phyloP scores from a whole-genome alignment of 139 green algal species.

The Volvox africanus region DNA sequence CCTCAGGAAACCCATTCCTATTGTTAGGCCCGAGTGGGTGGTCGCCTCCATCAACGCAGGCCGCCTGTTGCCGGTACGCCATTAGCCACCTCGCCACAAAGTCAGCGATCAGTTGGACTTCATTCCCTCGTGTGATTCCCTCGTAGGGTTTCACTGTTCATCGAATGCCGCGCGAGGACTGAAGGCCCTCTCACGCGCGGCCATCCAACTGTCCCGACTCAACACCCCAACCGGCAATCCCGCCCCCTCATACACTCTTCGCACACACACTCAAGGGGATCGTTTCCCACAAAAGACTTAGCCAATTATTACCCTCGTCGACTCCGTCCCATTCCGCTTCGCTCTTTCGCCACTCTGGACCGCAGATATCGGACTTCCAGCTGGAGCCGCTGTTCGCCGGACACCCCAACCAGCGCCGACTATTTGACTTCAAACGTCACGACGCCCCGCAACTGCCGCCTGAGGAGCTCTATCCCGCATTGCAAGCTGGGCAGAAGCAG shows the following conservation, averaged over 20 bases:
- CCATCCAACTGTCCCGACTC: not conserved
- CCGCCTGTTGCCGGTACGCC: constrained; percentile 70
- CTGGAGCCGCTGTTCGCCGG: constrained; percentile 18
- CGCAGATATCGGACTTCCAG: constrained; percentile 59
- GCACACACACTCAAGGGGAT: too few species aligned
- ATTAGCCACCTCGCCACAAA: too few species aligned
- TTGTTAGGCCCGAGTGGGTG: constrained; percentile 88
- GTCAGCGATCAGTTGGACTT: too few species aligned
- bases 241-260: too few species aligned
- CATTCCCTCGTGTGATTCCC: too few species aligned
- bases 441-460: constrained; percentile 13
- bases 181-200: not conserved
- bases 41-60: constrained; percentile 75
- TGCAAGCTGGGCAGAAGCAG: constrained; percentile 27
- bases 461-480: constrained; percentile 60
- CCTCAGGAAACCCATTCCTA: constrained; percentile 72
- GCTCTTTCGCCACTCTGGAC: not conserved
- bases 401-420: constrained; percentile 31
- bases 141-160: too few species aligned
- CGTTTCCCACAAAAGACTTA: too few species aligned
- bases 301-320: not conserved
- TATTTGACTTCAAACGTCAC: constrained; percentile 49
- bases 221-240: not conserved
- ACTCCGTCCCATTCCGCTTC: constrained; percentile 23
- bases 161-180: not conserved